Evolutionary conservation across 2,329 filamentous ascomycete species (phyloP), one percentile per base, ranked within the genome.

Genomic region (Penicillium frequentans): DNA sequence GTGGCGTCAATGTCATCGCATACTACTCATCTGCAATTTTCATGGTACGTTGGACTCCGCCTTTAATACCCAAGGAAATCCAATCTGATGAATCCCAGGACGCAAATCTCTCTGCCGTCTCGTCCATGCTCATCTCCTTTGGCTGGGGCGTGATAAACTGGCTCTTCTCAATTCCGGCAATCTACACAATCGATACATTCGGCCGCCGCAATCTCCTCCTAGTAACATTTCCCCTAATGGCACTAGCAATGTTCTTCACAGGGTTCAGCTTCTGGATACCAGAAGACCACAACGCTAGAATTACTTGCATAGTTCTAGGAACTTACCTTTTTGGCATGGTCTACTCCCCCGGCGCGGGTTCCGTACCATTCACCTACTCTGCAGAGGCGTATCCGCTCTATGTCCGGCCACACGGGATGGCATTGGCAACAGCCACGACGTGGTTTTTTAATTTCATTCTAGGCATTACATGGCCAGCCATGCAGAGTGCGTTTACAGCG

Each of bases 171-270:
- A 75, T 87, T 13, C 84, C 84, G 0, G 85, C 85, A 3, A 74
- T 88, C 47, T 86, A 84, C 68, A 88, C 85, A 6, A 89, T 89
- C 60, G 87, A 90, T 66, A 87, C 82, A 0, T 89, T 86, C 57
- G 87, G 87, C 7, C 82, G 87, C 3, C 80, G 87, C 21, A 86
- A 86, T 60, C 75, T 89, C 8, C 78, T 89, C 1, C 76, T 89
- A 5, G 79, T 79, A 1, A 89, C 86, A 0, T 88, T 89, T 66
- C 86, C 86, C 0, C 72, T 88, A 19, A 89, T 90, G 86, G 75
- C 76, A 3, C 64, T 80, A 48, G 77, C 76, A 43, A 72, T 83
- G 31, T 75, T 84, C 60, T 81, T 81, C 54, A 82, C 81, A 0
- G 81, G 82, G 1, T 82, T 82, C 59, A 79, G 76, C 45, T 83